phyloP scores from a whole-genome alignment of 805 yeast genomes.

The Ogataea minuta region DNA sequence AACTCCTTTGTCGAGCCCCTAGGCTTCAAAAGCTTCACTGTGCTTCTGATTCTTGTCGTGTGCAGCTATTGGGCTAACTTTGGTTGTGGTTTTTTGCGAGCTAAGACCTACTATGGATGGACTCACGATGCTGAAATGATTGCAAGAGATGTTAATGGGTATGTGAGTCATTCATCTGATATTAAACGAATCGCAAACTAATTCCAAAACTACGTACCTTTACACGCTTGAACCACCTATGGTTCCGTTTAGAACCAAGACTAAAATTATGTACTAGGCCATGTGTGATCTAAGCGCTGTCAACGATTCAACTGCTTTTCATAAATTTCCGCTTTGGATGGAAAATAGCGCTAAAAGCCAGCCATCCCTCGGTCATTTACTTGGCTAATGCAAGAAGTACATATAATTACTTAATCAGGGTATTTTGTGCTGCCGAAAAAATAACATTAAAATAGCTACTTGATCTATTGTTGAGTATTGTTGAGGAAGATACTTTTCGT shows the following conservation, averaged over 20 bases:
- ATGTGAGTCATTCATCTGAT: too few relatives aligned
- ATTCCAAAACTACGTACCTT: too few relatives aligned
- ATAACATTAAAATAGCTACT: background rate
- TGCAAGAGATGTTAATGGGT: too few relatives aligned
- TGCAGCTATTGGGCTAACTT: constrained; percentile 60
- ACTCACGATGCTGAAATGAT: background rate
- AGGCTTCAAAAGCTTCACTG: constrained; percentile 54
- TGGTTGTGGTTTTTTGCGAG: constrained; percentile 64
- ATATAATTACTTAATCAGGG: background rate
- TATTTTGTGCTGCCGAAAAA: background rate
- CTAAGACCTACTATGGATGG: constrained; percentile 46
- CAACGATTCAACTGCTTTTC: too few relatives aligned
- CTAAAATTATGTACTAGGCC: too few relatives aligned
- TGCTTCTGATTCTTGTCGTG: constrained; percentile 36
- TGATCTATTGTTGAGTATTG: background rate
- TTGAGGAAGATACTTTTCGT: background rate
- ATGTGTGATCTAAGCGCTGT: too few relatives aligned
- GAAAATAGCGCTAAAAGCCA: background rate
- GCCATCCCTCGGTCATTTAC: background rate
- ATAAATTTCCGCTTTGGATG: too few relatives aligned
- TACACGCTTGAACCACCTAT: too few relatives aligned
- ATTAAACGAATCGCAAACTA: too few relatives aligned
- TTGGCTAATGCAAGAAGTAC: background rate
- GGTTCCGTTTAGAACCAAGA: too few relatives aligned
- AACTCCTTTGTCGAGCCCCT: constrained; percentile 68